Evolutionary conservation across 73 alveolate species (phyloP), one percentile per base, ranked within the genome.

Genomic region (Tetrahymena malaccensis): DNA sequence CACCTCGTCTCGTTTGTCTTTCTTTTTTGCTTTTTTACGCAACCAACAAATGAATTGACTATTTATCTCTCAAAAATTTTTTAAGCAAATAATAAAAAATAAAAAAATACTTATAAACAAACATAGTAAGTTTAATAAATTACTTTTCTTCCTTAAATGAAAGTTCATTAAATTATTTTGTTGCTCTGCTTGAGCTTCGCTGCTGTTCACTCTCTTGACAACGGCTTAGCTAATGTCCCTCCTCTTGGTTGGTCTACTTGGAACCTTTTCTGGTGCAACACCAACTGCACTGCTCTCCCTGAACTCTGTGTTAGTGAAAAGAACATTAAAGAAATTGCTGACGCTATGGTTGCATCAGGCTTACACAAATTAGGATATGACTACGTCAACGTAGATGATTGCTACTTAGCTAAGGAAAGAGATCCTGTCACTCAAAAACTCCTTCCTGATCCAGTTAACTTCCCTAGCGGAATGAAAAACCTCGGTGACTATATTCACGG

Each of bases 161-260:
- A 31, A 70, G 22, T 70, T 70, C 31, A n/a, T 1, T n/a, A 17
- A 70, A 40, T 70, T 70, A 70, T 70, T 31, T 70, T 70, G 37
- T n/a, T 70, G 37, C 89, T 70, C 89, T 70, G 89, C 19, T 19
- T 85, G 21, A n/a, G 94, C 22, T 43, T 43, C 16, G 84, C 83
- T n/a, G 94, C 83, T 27, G 94, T 84, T 84, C 57, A 55, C 33
- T 11, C 98, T 35, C 94, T 97, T 55, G 96, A 97, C 34, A 97
- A 97, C 94, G 99, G 99, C 38, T 96, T 97, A 10, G 99, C 97
- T 50, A 93, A 85, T 94, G 97, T 98, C 43, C 99, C 99, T 85
- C 97, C 96, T 94, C 97, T 97, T 98, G 99, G 99, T 25, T 97
- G 99, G 99, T 96, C 97, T 33, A 94, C 98, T 55, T 97, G 99